Base-by-base conservation (phyloP, 257 asterid genomes). In the Solanum acaule region DNA sequence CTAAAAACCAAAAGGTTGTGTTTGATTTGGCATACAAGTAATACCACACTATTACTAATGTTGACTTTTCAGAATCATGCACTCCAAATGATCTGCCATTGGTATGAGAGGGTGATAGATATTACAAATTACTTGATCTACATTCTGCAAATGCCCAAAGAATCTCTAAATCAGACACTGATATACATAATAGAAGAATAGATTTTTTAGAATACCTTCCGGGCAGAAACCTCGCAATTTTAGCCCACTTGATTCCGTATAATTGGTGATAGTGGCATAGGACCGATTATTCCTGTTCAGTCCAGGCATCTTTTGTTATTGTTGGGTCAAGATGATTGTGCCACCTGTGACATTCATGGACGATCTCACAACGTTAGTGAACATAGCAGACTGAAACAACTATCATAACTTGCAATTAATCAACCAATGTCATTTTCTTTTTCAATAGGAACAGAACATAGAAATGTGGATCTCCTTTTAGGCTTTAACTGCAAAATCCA, bases 161-260 rank as follows among this genome's bases (percentile, higher is more conserved):
- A 52, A 31, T 44, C 67, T 27, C 85, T 27, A 79, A 29, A 79
- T 44, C 85, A 79, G 34, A 44, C 67, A 79, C 42, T 72, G 25
- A 2, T 49, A 29, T 49, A 49, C 70, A 82, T 18, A 49, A 82
- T 82, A 29, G 12, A 29, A 82, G 29, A 29, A 49, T 82, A 82
- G 86, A 31, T 82, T 81, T 81, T 16, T 8, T 27, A 29, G 70
- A 61, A 29, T 49, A 82, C 98, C 98, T 96, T 90, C 98, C 98
- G 9, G 98, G 98, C 84, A 95, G 91, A 91, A 91, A 93, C 83
- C 90, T 96, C 20, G 97, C 95, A 38, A 96, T 95, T 89, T 95
- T 96, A 67, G 96, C 98, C 98, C 98, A 96, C 87, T 90, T 96
- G 91, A 95, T 96, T 75, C 98, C 98, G 44, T 92, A 93, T 63